Conservation (phyloP, 768 basidiomycete species). For the Trametes coccinea region DNA sequence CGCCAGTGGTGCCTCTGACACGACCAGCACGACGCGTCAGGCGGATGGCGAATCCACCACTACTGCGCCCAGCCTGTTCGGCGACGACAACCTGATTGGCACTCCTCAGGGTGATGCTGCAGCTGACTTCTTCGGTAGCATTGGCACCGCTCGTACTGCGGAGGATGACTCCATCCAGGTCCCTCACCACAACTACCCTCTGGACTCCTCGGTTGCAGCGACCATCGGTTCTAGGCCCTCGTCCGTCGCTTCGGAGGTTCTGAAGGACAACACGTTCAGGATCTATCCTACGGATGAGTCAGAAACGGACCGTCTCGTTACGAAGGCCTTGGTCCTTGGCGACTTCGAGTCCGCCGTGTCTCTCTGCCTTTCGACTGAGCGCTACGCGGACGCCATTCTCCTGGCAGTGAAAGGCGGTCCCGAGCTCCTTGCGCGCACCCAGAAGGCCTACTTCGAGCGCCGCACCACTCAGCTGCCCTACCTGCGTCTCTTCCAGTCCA, state of each 20-base stretch:
- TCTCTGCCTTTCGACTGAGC: constrained; percentile 83
- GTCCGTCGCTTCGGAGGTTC: constrained; percentile 69
- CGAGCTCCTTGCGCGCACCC: constrained; percentile 82
- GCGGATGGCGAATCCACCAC: constrained; percentile 79
- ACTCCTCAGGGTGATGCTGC: constrained; percentile 65
- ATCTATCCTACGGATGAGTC: constrained; percentile 89
- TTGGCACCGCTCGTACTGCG: constrained; percentile 53
- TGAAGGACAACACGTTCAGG: constrained; percentile 83
- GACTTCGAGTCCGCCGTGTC: constrained; percentile 93
- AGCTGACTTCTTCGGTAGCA: constrained; percentile 88
- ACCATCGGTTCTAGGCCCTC: constrained; percentile 92
- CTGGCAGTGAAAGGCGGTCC: constrained; percentile 90
- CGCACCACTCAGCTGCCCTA: constrained; percentile 78
- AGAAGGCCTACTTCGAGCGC: constrained; percentile 91
- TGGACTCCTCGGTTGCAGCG: constrained; percentile 92
- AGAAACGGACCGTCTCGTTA: constrained; percentile 84
- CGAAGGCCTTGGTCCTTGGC: constrained; percentile 92
- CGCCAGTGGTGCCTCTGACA: constrained; percentile 54
- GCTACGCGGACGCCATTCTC: constrained; percentile 93
- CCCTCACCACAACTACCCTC: constrained; percentile 76
- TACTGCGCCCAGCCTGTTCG: constrained; percentile 85
- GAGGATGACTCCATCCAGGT: constrained; percentile 51
- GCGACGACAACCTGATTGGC: constrained; percentile 67
- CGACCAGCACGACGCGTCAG: constrained; percentile 52
- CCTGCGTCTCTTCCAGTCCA: constrained; percentile 91